Percentiles rank a stretch among this genome's conserved stretches.
Conservation (phyloP, 2,329 filamentous ascomycete genomes). For the Aspergillus aculeatinus region DNA sequence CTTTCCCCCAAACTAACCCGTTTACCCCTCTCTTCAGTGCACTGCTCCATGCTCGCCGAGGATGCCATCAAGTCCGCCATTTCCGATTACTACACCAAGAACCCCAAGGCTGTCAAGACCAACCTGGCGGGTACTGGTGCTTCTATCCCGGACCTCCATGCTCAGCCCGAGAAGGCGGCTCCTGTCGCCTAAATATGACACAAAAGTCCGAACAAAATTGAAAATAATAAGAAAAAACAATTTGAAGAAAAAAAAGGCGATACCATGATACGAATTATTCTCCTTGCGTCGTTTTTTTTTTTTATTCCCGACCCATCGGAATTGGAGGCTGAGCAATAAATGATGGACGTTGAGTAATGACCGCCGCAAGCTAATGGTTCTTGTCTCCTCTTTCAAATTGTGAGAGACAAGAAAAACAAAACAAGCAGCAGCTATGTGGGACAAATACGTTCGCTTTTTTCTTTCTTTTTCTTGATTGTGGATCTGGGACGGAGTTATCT, state of each 20-base stretch:
- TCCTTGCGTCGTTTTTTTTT: not conserved
- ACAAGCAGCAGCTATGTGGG: not conserved
- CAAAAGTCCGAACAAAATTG: not conserved
- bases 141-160: conserved; percentile 60
- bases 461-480: conserved; percentile 1
- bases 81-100: conserved; percentile 87
- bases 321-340: not conserved
- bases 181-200: conserved; percentile 8
- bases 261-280: not conserved
- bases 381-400: not conserved
- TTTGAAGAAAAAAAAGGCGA: not conserved
- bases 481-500: not conserved
- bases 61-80: conserved; percentile 92
- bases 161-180: conserved; percentile 46
- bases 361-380: not conserved
- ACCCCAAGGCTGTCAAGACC: conserved; percentile 71
- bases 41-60: conserved; percentile 90
- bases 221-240: not conserved
- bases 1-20: conserved; percentile 9
- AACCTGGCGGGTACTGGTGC: conserved; percentile 74
- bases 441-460: not conserved
- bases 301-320: not conserved
- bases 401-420: not conserved
- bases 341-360: not conserved
- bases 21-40: conserved; percentile 53